Percentiles rank a stretch among this genome's conserved stretches.
Evolutionary conservation across 2,329 filamentous ascomycete genomes (phyloP).

Genomic region (Colletotrichum cordylinicola): DNA sequence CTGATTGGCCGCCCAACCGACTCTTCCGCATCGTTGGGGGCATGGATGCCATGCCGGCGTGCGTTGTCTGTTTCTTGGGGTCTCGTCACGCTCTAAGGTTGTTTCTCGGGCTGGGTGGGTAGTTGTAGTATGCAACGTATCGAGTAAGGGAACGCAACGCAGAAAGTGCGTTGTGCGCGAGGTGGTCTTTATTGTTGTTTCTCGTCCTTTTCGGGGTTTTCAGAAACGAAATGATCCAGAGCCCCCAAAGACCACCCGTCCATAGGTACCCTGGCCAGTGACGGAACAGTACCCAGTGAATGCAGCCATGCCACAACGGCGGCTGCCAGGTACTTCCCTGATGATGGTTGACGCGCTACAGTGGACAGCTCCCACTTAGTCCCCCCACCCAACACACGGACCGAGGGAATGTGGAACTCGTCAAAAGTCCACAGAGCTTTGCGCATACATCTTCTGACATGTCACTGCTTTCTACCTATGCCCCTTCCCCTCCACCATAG

Average conservation of each 20-base stretch:
- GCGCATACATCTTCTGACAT: neutral
- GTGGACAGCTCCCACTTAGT: neutral
- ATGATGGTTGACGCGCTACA: neutral
- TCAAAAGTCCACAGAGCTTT: neutral
- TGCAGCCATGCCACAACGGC: neutral
- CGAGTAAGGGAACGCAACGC: neutral
- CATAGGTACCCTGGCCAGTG: neutral
- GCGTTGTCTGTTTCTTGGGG: neutral
- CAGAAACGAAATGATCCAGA: neutral
- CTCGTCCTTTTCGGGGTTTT: neutral
- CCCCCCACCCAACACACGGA: neutral
- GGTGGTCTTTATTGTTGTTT: neutral
- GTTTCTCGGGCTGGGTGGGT: neutral
- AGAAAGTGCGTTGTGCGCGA: neutral
- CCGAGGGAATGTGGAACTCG: neutral
- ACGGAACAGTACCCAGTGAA: neutral
- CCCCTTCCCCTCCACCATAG: neutral
- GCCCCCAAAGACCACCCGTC: neutral
- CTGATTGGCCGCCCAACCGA: slow-evolving; percentile 19
- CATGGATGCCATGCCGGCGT: slow-evolving; percentile 3
- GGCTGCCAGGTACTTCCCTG: slow-evolving; percentile 9
- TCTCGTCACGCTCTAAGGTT: neutral
- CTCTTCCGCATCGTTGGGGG: slow-evolving; percentile 1
- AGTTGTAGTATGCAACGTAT: neutral
- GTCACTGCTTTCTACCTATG: neutral